Evolutionary conservation across 257 asterid species (phyloP).

Genomic region (Craterostigma plantagineum): DNA sequence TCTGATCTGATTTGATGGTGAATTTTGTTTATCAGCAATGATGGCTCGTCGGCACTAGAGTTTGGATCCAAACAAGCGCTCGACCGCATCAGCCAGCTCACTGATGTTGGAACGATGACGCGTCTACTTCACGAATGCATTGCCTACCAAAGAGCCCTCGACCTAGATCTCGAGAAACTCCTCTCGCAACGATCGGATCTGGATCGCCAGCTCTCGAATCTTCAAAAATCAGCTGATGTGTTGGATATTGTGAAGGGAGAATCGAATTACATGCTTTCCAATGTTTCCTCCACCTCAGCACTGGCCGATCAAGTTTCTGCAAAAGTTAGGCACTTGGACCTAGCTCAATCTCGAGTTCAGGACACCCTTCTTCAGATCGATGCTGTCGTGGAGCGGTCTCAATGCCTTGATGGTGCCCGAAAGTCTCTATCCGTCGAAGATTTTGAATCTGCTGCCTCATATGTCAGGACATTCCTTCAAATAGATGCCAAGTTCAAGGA

Average conservation of each 20-base stretch:
- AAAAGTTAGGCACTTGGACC: constrained; percentile 79
- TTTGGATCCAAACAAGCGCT: constrained; percentile 14
- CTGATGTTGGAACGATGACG: constrained; percentile 79
- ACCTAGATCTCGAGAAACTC: constrained; percentile 54
- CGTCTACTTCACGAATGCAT: constrained; percentile 83
- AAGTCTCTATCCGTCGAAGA: constrained; percentile 64
- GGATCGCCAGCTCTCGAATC: constrained; percentile 53
- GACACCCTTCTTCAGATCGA: constrained; percentile 68
- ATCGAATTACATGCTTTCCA: constrained; percentile 51
- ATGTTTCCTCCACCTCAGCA: constrained; percentile 57
- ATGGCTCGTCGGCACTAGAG: neutral
- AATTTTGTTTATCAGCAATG: too few relatives aligned
- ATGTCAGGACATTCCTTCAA: constrained; percentile 57
- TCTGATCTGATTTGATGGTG: too few relatives aligned
- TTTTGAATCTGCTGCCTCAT: constrained; percentile 65
- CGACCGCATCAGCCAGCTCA: constrained; percentile 43
- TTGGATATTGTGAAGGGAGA: constrained; percentile 58
- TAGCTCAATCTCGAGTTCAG: constrained; percentile 71
- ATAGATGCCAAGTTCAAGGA: constrained; percentile 64
- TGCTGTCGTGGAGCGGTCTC: constrained; percentile 57
- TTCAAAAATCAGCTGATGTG: constrained; percentile 55
- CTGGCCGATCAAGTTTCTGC: constrained; percentile 74
- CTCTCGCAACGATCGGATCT: constrained; percentile 68
- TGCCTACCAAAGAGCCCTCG: constrained; percentile 74
- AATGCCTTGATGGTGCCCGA: constrained; percentile 63